phyloP scores from a whole-genome alignment of 805 yeast genomes.

The Yarrowia sp. region DNA sequence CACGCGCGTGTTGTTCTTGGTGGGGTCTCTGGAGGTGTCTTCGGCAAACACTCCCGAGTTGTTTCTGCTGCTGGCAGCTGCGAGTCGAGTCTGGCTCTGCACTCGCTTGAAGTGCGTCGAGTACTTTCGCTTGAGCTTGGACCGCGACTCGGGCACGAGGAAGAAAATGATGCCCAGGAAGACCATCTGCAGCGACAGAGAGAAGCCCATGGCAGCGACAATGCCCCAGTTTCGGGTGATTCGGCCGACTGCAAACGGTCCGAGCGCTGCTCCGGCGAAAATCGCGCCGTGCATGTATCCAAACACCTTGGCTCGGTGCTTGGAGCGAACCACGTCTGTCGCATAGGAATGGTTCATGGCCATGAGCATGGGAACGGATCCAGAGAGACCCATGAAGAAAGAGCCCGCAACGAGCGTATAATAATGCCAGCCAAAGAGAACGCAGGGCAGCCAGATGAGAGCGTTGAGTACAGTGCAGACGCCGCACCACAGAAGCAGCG shows the following conservation, averaged over 20 bases:
- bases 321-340: constrained; percentile 65
- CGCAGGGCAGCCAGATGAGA: constrained; percentile 29
- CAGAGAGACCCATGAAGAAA: constrained; percentile 49
- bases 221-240: neutral
- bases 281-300: constrained; percentile 23
- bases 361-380: constrained; percentile 52
- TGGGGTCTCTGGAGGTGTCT: neutral
- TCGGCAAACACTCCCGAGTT: constrained; percentile 12
- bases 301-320: constrained; percentile 44
- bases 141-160: constrained; percentile 4
- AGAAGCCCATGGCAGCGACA: constrained; percentile 2
- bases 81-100: neutral
- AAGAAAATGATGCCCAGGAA: neutral
- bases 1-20: neutral
- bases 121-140: constrained; percentile 18
- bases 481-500: constrained; percentile 40
- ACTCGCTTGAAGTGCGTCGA: neutral
- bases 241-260: constrained; percentile 2
- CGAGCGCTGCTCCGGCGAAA: constrained; percentile 23
- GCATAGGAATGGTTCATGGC: constrained; percentile 59
- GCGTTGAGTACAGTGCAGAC: constrained; percentile 31
- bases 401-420: constrained; percentile 46
- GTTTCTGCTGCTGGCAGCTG: neutral
- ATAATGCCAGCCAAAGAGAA: constrained; percentile 39
- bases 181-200: neutral